Base-by-base conservation (phyloP, 805 yeast genomes). In the Teunomyces lycoperdinae region DNA sequence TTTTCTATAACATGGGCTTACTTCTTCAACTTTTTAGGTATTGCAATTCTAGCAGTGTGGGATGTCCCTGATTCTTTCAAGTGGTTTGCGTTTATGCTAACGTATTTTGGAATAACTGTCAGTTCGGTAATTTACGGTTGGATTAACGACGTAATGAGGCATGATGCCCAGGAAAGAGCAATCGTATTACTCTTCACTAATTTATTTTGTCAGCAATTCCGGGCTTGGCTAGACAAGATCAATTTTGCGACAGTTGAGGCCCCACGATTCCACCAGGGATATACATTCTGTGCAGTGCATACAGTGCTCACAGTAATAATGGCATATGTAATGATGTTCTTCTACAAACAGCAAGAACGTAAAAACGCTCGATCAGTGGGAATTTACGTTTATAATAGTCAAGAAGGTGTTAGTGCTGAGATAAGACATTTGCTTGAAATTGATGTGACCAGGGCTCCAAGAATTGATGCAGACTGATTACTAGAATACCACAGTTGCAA, bases 1-100 rank as follows among this genome's bases (percentile, higher is more conserved):
- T 75, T 71, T 29, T 81, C 84, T 3, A 73, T 80, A 43, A 54
- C 72, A 6, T 61, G 76, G 14, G 76, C 86, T 0, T 83, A 78
- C 42, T 64, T 48, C 8, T 53, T 60, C 50, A 59, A 60, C 43
- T 45, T 60, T 16, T 49, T 54, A 1, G 62, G 63, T 10, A 56
- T 53, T 32, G 55, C 52, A 16, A 50, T 58, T 9, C 49, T 60
- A 48, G 63, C 63, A 8, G 55, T 57, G 14, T 60, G 63, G 63
- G 13, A 54, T 14, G 60, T 60, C 5, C 60, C 62, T 3, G 61
- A 57, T 17, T 13, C 54, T 11, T 58, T 61, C 38, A 60, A 60
- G 43, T 60, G 63, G 63, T 58, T 58, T 47, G 63, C 63, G 9
- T 60, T 55, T 51, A 51, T 58, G 48, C 38, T 60, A 42, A 59